A percentile compares a stretch with the other conserved stretches of the same genome.
Evolutionary conservation across 257 asterid species (phyloP).

Genomic region (Ligustrum vulgare): DNA sequence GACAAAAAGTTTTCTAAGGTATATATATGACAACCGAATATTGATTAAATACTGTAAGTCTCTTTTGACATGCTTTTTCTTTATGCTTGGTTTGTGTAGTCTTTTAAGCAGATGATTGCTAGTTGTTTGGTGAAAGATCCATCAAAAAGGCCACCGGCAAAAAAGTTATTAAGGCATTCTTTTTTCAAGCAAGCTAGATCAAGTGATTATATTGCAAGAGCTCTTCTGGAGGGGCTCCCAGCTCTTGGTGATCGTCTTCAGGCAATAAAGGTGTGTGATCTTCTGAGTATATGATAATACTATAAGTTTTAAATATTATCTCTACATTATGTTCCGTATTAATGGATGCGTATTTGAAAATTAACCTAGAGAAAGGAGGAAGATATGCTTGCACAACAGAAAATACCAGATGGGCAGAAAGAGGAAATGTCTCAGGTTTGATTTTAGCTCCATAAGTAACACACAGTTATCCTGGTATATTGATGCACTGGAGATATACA

Average conservation of each 20-base stretch:
- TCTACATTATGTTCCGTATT: constrained; percentile 26
- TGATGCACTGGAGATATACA: background rate
- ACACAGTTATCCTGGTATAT: background rate
- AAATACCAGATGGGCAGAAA: constrained; percentile 57
- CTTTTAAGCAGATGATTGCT: constrained; percentile 96
- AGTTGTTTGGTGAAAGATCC: constrained; percentile 99
- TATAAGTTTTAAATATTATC: constrained; percentile 23
- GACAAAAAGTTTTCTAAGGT: constrained; percentile 95
- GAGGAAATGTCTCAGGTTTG: constrained; percentile 62
- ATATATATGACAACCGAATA: constrained; percentile 20
- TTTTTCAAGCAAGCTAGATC: constrained; percentile 97
- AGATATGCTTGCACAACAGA: constrained; percentile 58
- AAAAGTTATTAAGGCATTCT: constrained; percentile 72
- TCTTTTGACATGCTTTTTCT: constrained; percentile 23
- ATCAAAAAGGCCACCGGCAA: constrained; percentile 89
- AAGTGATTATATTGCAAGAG: constrained; percentile 70
- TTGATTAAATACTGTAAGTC: background rate
- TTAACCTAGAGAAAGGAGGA: constrained; percentile 66
- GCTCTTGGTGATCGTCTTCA: constrained; percentile 83
- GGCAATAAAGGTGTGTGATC: constrained; percentile 69
- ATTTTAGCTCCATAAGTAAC: background rate
- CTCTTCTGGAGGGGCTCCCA: constrained; percentile 87
- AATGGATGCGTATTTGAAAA: constrained; percentile 24
- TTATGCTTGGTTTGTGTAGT: constrained; percentile 48
- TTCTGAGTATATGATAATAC: constrained; percentile 6